Base-by-base conservation (phyloP, 2,329 filamentous ascomycete species). In the Colletotrichum kahawae region DNA sequence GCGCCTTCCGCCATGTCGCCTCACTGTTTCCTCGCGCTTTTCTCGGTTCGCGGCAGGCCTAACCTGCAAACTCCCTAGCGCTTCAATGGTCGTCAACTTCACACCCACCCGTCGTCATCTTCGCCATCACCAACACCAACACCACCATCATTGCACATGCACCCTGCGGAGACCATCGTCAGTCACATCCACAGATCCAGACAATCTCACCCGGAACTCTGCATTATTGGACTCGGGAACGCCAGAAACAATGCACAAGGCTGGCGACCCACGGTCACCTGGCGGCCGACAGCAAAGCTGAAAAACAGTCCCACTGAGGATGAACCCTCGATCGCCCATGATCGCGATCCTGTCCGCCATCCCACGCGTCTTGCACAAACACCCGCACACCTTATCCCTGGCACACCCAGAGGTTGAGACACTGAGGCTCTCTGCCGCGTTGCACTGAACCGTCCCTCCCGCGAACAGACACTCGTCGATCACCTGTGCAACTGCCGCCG, bases 381-480 rank as follows among this genome's bases (percentile, higher is more conserved):
- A 54, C 60, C 51, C 60, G n/a, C 51, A 71, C 59, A 60, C 67
- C 62, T 36, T 54, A 59, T 64, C 71, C 66, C 66, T 70, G 59
- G 31, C 54, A 31, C 56, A 43, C 56, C 54, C 67, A 9, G 18
- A n/a, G 14, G 24, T 29, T 38, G 67, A 64, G 57, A 64, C 59
- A 70, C 36, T 24, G 59, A 70, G 59, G 67, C 67, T 70, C 67
- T 36, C 67, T 57, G 68, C 69, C 65, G 56, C 62, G 62, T 75
- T 71, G 27, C 69, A 67, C 69, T 43, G 62, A 72, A 72, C 56
- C 56, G n/a, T 36, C 31, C 63, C 72, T 63, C 38, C 56, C 38
- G 72, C 69, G 69, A 72, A 75, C 57, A 68, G 69, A 72, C 72
- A 21, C 33, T 57, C 29, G 34, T 7, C 24, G 69, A 67, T 72